Evolutionary conservation across 83 land plant species (phyloP).

Genomic region (Diphasiastrum complanatum): DNA sequence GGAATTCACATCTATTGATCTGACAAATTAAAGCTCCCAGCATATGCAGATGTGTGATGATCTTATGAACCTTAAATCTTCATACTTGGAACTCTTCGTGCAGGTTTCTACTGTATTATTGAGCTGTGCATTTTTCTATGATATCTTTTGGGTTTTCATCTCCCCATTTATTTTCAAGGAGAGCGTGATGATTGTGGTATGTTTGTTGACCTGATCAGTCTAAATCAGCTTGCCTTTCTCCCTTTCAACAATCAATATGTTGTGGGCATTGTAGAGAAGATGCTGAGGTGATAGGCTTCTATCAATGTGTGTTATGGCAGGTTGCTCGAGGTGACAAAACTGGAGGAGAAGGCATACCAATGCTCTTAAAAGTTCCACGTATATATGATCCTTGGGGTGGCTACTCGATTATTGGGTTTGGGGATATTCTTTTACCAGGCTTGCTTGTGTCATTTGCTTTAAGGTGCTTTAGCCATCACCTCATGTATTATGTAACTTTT

Average conservation of each 20-base stretch:
- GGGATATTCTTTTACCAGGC: constrained; percentile 95
- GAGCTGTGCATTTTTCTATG: constrained; percentile 82
- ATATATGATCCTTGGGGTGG: constrained; percentile 99
- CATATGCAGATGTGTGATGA: no score
- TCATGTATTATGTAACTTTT: no score
- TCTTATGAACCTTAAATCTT: no score
- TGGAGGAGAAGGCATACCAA: constrained; percentile 97
- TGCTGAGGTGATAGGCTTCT: not conserved
- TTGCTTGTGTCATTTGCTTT: constrained; percentile 70
- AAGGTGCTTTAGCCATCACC: constrained; percentile 69
- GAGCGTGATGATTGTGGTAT: constrained; percentile 97
- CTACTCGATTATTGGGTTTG: constrained; percentile 95
- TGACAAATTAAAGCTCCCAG: no score
- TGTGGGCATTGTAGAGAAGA: not conserved
- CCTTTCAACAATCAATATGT: not conserved
- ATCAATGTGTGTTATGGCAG: constrained; percentile 27
- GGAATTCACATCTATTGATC: no score
- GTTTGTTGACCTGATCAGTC: constrained; percentile 16
- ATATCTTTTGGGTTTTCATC: constrained; percentile 94
- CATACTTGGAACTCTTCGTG: no score
- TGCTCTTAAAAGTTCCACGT: constrained; percentile 92
- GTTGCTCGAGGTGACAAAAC: constrained; percentile 97
- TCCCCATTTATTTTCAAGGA: constrained; percentile 70
- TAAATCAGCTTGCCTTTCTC: no score
- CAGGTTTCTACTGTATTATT: constrained; percentile 95